Percentiles rank a stretch among this genome's conserved stretches.
phyloP scores from a whole-genome alignment of 2,329 filamentous ascomycete genomes.

The Fusarium aywerte region DNA sequence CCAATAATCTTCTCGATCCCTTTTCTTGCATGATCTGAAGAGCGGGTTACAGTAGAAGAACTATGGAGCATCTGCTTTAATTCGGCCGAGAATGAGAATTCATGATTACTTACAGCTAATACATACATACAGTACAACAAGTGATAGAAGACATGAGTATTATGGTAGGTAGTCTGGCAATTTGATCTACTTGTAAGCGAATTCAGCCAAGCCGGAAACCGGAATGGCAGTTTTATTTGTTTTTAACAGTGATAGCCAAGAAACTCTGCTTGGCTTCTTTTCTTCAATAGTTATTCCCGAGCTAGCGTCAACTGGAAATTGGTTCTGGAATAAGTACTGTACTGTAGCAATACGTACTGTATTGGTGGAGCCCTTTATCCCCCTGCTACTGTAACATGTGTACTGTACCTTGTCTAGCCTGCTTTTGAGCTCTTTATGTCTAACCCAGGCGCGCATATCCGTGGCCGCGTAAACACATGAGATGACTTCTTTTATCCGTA shows the following conservation, averaged over 20 bases:
- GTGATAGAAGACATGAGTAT: no score
- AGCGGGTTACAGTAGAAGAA: conserved; percentile 24
- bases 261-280: not conserved
- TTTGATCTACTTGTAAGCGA: conserved; percentile 7
- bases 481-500: conserved; percentile 3
- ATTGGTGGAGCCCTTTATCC: conserved; percentile 5
- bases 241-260: not conserved
- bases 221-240: conserved; percentile 20
- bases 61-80: conserved; percentile 24
- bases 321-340: conserved; percentile 5
- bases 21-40: conserved; percentile 27
- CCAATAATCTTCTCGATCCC: conserved; percentile 30
- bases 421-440: conserved; percentile 1
- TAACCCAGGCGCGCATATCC: conserved; percentile 9
- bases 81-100: conserved; percentile 18
- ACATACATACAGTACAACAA: no score
- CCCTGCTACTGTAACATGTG: conserved; percentile 9
- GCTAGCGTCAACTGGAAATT: conserved; percentile 1
- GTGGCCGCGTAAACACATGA: conserved; percentile 4
- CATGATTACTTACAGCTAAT: not conserved
- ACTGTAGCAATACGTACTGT: not conserved
- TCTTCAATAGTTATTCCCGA: conserved; percentile 13
- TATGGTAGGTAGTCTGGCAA: no score
- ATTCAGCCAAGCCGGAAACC: conserved; percentile 39
- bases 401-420: not conserved